Base-by-base conservation (phyloP, 176 grass and related monocot genomes). In the Bothriochloa decipiens region DNA sequence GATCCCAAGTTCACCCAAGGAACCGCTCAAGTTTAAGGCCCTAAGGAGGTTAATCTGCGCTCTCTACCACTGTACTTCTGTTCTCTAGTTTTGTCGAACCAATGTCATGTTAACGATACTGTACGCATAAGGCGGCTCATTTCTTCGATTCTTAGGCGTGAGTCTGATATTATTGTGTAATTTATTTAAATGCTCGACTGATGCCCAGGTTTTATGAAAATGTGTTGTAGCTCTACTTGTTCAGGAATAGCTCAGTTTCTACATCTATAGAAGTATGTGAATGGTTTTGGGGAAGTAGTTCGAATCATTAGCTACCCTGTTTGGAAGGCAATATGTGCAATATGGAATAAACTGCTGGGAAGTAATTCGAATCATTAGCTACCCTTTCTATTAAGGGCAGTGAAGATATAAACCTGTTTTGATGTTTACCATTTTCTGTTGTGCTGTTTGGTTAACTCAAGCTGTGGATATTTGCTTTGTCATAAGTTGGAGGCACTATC, bases 1-100 rank as follows among this genome's bases (percentile, higher is more conserved):
- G 96, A 99, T 68, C 96, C 93, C 20, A 89, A 90, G 64, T 99
- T 99, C 81, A 99, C 91, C 0, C 87, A 99, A 76, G 96, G 96
- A 28, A 99, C 96, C 0, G 96, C 96, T 7, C 91, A 99, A 87
- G 93, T 99, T 72, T 99, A 86, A 92, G 57, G 70, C 18, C 75
- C 37, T 14, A 11, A 4, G 55, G 65, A 75, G 55, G 17, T 9
- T 69, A 25, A 65, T 77, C 29, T 17, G 23, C 15, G 55, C 29
- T 81, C 8, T 69, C 74, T 83, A 37, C 47, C 76, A 28, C 45
- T 81, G 40, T 46, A 47, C 53, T 46, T 53, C 32, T 3, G 6
- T 14, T 74, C 39, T 79, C 74, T 79, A 89, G 83, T 91, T 83
- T 91, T 81, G 65, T 92, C 8, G 70, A 81, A 40, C 75, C 65